Evolutionary conservation across 495 filamentous ascomycete genomes (phyloP).

Genomic region (Penicillium pancosmium): DNA sequence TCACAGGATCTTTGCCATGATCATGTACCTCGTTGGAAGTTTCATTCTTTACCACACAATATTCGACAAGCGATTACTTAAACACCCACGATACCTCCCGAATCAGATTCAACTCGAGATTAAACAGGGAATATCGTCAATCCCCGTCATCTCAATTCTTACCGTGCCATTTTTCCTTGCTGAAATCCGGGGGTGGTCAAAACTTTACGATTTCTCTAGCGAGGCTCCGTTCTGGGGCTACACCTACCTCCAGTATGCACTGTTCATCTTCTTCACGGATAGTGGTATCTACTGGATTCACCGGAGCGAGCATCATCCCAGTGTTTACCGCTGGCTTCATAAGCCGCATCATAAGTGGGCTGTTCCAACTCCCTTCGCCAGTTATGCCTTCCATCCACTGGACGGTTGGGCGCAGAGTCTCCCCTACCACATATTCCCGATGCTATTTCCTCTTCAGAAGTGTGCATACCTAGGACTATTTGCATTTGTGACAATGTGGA

Average conservation of each 20-base stretch:
- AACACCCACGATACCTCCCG: conserved; percentile 88
- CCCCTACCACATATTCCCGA: conserved; percentile 92
- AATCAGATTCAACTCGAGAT: conserved; percentile 89
- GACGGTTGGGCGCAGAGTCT: conserved; percentile 88
- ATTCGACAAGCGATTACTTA: conserved; percentile 83
- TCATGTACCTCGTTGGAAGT: conserved; percentile 72
- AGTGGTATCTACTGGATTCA: conserved; percentile 92
- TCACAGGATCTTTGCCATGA: conserved; percentile 65
- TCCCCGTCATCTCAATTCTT: conserved; percentile 79
- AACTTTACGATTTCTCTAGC: conserved; percentile 74
- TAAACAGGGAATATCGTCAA: conserved; percentile 63
- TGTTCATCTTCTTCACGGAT: conserved; percentile 92
- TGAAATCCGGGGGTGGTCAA: conserved; percentile 81
- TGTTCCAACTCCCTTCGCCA: conserved; percentile 90
- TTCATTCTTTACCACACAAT: conserved; percentile 79
- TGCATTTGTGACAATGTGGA: conserved; percentile 92
- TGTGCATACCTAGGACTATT: conserved; percentile 82
- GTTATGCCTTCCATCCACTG: conserved; percentile 90
- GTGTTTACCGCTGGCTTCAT: conserved; percentile 82
- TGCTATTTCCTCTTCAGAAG: conserved; percentile 91
- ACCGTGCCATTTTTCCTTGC: conserved; percentile 79
- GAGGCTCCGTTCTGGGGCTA: conserved; percentile 74
- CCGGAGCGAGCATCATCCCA: conserved; percentile 77
- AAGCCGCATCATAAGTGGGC: conserved; percentile 99
- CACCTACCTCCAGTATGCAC: conserved; percentile 79